phyloP scores from a whole-genome alignment of 2,329 filamentous ascomycete species.

The Madurella fahalii region DNA sequence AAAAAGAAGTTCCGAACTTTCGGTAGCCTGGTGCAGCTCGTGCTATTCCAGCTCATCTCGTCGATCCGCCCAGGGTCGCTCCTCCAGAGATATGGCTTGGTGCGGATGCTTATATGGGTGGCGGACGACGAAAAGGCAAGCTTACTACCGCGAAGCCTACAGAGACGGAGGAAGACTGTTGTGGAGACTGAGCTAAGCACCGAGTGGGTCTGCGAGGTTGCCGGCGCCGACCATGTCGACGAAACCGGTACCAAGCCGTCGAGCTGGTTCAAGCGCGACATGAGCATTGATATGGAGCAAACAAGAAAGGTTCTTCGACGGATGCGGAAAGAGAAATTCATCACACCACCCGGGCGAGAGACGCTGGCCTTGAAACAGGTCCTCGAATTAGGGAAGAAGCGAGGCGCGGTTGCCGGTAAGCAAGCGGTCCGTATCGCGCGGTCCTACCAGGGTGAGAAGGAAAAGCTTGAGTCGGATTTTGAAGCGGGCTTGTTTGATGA shows the following conservation, averaged over 20 bases:
- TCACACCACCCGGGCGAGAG: constrained; percentile 44
- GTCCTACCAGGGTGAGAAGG: constrained; percentile 40
- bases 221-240: constrained; percentile 19
- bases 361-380: constrained; percentile 30
- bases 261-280: constrained; percentile 7
- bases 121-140: constrained; percentile 54
- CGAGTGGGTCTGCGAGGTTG: constrained; percentile 56
- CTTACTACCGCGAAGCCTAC: constrained; percentile 58
- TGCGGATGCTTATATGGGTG: constrained; percentile 75
- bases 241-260: neutral
- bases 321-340: constrained; percentile 44
- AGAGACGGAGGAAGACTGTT: constrained; percentile 51
- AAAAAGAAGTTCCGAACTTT: constrained; percentile 48
- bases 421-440: constrained; percentile 34
- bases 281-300: constrained; percentile 46
- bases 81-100: constrained; percentile 72
- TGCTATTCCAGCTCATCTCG: constrained; percentile 59
- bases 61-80: constrained; percentile 55
- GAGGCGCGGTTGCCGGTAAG: neutral
- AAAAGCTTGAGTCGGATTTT: constrained; percentile 34
- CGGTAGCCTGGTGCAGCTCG: constrained; percentile 52
- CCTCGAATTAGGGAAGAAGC: constrained; percentile 9
- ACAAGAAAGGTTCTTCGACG: constrained; percentile 35
- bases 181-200: constrained; percentile 59
- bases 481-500: constrained; percentile 13